Conservation (phyloP, 495 filamentous ascomycete genomes). For the Venustampulla echinocandica region DNA sequence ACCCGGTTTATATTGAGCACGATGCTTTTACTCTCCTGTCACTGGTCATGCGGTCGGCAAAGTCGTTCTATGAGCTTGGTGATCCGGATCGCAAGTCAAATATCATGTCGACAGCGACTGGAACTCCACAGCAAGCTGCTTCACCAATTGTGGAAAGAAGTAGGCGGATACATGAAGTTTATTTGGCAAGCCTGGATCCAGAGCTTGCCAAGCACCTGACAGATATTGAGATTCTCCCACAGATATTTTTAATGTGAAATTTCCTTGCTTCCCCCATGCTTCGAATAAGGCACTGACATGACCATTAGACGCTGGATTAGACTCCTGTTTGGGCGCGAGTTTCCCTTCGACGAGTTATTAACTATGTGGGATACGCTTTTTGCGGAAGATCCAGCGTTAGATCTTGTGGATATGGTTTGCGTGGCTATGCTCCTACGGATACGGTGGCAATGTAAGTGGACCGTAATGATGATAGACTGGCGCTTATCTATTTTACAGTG, state of each 20-base stretch:
- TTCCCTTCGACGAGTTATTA: conserved; percentile 76
- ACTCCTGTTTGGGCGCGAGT: conserved; percentile 88
- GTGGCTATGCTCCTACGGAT: conserved; percentile 91
- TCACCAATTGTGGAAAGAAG: conserved; percentile 82
- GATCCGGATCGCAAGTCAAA: conserved; percentile 19
- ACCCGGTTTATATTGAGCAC: conserved; percentile 70
- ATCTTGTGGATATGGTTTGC: conserved; percentile 80
- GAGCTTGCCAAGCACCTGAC: conserved; percentile 75
- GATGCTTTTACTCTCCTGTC: conserved; percentile 84
- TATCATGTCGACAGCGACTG: conserved; percentile 25
- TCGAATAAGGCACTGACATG: conserved; percentile 8
- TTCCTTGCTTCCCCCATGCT: not conserved
- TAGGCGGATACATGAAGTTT: conserved; percentile 73
- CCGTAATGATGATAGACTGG: too few relatives aligned
- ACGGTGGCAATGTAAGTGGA: conserved; percentile 76
- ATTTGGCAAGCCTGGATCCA: conserved; percentile 67
- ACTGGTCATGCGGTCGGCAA: conserved; percentile 76
- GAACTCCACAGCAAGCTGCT: conserved; percentile 26
- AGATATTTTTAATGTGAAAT: conserved; percentile 86
- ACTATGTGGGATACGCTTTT: conserved; percentile 87
- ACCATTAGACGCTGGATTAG: conserved; percentile 77
- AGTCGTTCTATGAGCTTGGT: conserved; percentile 74
- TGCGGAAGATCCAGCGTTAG: conserved; percentile 73
- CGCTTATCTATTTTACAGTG: conserved; percentile 45
- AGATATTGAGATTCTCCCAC: conserved; percentile 83